Conservation (phyloP, 805 yeast species). For the Wickerhamomyces mucosus region DNA sequence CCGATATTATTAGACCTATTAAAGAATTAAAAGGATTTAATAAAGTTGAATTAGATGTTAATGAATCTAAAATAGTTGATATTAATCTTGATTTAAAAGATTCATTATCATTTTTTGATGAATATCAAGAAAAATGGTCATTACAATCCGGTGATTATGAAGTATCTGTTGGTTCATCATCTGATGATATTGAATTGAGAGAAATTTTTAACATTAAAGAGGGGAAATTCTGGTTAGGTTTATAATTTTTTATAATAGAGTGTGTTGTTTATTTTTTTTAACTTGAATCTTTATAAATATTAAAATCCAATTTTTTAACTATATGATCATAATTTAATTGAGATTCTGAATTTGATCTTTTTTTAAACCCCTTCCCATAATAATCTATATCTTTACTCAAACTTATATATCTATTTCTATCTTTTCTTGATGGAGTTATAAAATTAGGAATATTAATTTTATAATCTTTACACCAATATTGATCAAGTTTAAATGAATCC, state of each 20-base stretch:
- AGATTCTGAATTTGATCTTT: slow-evolving; percentile 14
- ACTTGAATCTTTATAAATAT: slow-evolving; percentile 13
- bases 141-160: slow-evolving; percentile 41
- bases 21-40: slow-evolving; percentile 54
- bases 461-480: slow-evolving; percentile 11
- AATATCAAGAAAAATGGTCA: slow-evolving; percentile 38
- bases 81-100: slow-evolving; percentile 36
- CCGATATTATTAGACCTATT: slow-evolving; percentile 36
- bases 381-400: slow-evolving; percentile 7
- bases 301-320: slow-evolving; percentile 18
- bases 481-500: slow-evolving; percentile 9
- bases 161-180: slow-evolving; percentile 36
- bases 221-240: slow-evolving; percentile 18
- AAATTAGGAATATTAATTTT: slow-evolving; percentile 11
- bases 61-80: slow-evolving; percentile 29
- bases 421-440: slow-evolving; percentile 19
- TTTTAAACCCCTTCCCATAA: too few species aligned
- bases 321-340: slow-evolving; percentile 15
- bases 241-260: slow-evolving; percentile 5
- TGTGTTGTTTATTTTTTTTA: too few species aligned
- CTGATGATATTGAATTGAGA: slow-evolving; percentile 21
- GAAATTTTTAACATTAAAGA: slow-evolving; percentile 15
- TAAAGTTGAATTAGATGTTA: slow-evolving; percentile 37
- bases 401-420: slow-evolving; percentile 13
- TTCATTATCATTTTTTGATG: slow-evolving; percentile 45